Evolutionary conservation across 2,329 filamentous ascomycete species (phyloP), one percentile per base, ranked within the genome.

Genomic region (Aspergillus clavatus): DNA sequence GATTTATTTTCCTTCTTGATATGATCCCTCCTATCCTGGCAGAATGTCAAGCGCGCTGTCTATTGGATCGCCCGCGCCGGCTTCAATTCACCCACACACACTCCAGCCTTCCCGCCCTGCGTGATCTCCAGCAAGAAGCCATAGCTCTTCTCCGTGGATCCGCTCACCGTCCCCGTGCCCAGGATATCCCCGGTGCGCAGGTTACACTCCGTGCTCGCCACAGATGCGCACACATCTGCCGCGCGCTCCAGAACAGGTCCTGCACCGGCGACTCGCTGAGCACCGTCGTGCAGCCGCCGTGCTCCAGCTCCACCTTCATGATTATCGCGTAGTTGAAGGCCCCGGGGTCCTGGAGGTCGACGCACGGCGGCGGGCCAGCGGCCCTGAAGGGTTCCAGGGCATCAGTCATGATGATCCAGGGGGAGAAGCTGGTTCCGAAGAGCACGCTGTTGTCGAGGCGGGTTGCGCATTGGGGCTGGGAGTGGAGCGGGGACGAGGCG

Each of bases 351-450:
- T 54, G 45, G 4, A 61, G 45, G 35, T 59, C 55, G 10, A 40
- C 47, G 22, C 50, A 45, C 8, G 48, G 50, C 28, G 52, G 53
- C 5, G 55, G 53, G n/a, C 48, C 56, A 0, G 43, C 21, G 2
- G 37, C 37, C 33, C 44, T 51, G 45, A 58, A 63, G 10, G 56
- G 54, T n/a, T 51, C 63, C n/a, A 84, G 58, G 0, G 82, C 81
- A 27, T 83, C 80, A 1, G 79, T 65, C 0, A 79, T 81, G 3
- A 84, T 61, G 10, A 84, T 66, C 81, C 81, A 84, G 0, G 81
- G 79, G 0, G 76, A 79, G 18, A 84, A 76, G 0, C 72, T 74
- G 0, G 80, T 84, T 5, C 72, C 74, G 35, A 83, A 81, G 26
- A 82, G 63, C 0, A 81, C 73, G 4, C 65, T 63, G 42, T 81